A percentile compares a stretch with the other conserved stretches of the same genome.
Evolutionary conservation across 345 rosid genomes (phyloP).

Genomic region (Pistacia atlantica): DNA sequence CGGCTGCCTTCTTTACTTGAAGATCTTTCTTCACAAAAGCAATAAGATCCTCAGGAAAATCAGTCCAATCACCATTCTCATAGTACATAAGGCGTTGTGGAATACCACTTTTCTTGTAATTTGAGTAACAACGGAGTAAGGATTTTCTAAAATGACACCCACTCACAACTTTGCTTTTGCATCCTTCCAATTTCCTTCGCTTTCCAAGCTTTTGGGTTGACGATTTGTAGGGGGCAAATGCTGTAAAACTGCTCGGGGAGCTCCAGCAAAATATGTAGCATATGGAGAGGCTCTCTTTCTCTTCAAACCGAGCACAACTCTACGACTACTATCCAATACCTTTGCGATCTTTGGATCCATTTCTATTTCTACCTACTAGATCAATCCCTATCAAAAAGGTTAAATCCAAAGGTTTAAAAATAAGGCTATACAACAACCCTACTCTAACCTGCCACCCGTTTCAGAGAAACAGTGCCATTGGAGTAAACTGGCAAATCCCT

Average conservation of each 20-base stretch:
- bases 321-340: constrained; percentile 59
- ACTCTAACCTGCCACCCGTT: constrained; percentile 37
- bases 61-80: constrained; percentile 78
- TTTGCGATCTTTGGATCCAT: constrained; percentile 63
- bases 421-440: constrained; percentile 33
- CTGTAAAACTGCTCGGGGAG: constrained; percentile 32
- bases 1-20: constrained; percentile 56
- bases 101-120: constrained; percentile 64
- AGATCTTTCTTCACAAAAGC: constrained; percentile 55
- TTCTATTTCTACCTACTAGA: constrained; percentile 47
- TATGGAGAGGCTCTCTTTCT: constrained; percentile 45
- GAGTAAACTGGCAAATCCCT: constrained; percentile 38
- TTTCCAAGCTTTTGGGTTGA: constrained; percentile 39
- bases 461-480: constrained; percentile 40
- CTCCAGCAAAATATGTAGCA: constrained; percentile 44
- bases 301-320: constrained; percentile 43
- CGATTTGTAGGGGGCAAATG: constrained; percentile 32
- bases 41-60: constrained; percentile 54
- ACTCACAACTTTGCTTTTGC: constrained; percentile 28
- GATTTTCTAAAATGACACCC: constrained; percentile 47
- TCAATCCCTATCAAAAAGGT: constrained; percentile 51
- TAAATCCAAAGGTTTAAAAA: constrained; percentile 42
- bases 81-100: constrained; percentile 74
- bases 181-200: constrained; percentile 50
- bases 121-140: constrained; percentile 59